Evolutionary conservation across 2,329 filamentous ascomycete genomes (phyloP).

Genomic region (Nothopassalora personata): DNA sequence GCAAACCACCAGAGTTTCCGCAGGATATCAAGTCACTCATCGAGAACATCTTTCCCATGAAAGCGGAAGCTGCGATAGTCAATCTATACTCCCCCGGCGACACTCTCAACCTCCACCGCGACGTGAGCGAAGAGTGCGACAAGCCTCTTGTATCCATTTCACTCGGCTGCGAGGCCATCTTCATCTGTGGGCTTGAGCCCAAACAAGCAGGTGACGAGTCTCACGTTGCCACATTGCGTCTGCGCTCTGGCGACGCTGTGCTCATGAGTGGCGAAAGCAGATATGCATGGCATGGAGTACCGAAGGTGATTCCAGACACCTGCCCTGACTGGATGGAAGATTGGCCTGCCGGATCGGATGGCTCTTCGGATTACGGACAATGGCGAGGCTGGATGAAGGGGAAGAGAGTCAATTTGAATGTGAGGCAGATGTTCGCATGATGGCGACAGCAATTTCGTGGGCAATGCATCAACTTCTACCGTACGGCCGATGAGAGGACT

Average conservation of each 20-base stretch:
- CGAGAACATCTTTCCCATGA: constrained; percentile 67
- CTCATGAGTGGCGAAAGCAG: constrained; percentile 79
- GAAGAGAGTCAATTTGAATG: constrained; percentile 88
- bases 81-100: constrained; percentile 90
- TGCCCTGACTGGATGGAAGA: constrained; percentile 69
- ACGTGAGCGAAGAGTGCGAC: constrained; percentile 81
- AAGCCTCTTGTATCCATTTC: constrained; percentile 78
- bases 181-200: constrained; percentile 69
- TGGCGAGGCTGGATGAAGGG: constrained; percentile 85
- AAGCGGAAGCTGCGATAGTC: constrained; percentile 83
- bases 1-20: constrained; percentile 67
- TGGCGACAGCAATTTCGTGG: background rate
- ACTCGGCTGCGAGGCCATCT: constrained; percentile 83
- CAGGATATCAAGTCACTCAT: constrained; percentile 65
- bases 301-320: constrained; percentile 72
- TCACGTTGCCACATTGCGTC: constrained; percentile 52
- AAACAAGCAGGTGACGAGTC: constrained; percentile 27
- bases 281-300: constrained; percentile 93
- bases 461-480: no score
- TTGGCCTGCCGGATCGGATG: constrained; percentile 59
- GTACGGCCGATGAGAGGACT: no score
- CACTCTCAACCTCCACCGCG: constrained; percentile 85
- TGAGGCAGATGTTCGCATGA: constrained; percentile 68
- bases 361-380: constrained; percentile 46
- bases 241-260: constrained; percentile 81